phyloP scores from a whole-genome alignment of 768 basidiomycete genomes.

The Sarcodon aspratus region DNA sequence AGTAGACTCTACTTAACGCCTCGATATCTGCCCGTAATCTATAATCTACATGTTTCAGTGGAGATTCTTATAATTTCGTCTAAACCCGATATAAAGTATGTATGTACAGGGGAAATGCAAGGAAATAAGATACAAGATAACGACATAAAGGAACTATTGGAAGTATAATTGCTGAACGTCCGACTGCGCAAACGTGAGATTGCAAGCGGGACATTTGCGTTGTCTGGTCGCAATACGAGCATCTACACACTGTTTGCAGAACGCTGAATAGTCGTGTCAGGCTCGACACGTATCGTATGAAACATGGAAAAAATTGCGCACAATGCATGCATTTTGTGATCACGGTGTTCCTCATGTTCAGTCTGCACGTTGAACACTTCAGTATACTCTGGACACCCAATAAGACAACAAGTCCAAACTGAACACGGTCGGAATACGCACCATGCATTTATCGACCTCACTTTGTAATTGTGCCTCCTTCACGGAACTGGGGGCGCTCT shows the following conservation, averaged over 20 bases:
- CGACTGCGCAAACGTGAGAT: constrained; percentile 65
- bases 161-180: constrained; percentile 68
- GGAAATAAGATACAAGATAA: neutral
- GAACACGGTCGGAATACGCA: constrained; percentile 17
- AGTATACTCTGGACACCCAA: constrained; percentile 50
- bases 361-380: constrained; percentile 81
- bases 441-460: constrained; percentile 51
- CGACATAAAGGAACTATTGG: constrained; percentile 23
- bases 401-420: neutral
- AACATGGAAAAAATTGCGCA: constrained; percentile 27
- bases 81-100: neutral
- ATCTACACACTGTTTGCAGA: constrained; percentile 79
- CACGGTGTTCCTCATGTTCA: constrained; percentile 65
- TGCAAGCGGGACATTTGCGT: constrained; percentile 90
- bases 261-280: constrained; percentile 36
- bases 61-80: too few relatives aligned
- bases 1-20: constrained; percentile 5
- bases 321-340: constrained; percentile 90
- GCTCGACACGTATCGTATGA: neutral
- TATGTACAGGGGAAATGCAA: neutral
- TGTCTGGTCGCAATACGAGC: constrained; percentile 82
- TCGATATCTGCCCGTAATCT: neutral
- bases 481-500: neutral
- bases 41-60: neutral
- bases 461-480: constrained; percentile 28